These are phyloP conservation scores for Bertia moriformis DNA, from an alignment of 2,329 filamentous ascomycete species.

Conservation along the genomic window DNA sequence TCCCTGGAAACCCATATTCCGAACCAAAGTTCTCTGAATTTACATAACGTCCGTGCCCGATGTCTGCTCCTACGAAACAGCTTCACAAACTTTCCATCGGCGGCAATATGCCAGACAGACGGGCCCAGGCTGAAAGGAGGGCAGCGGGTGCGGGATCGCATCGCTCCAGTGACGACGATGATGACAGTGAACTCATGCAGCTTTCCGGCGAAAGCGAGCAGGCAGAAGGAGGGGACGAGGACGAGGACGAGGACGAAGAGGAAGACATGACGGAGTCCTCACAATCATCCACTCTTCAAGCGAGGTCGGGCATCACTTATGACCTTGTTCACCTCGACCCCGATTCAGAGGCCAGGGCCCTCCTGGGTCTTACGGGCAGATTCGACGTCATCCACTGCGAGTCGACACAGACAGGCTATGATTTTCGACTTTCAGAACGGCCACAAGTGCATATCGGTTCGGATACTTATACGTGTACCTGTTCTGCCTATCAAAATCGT, in stretches of 20 bases:
- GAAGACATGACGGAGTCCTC: not conserved
- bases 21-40: too few species aligned
- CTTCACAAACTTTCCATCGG: constrained; percentile 20
- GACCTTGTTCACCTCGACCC: constrained; percentile 14
- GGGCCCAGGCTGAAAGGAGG: constrained; percentile 9
- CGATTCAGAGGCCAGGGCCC: constrained; percentile 14
- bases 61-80: constrained; percentile 22
- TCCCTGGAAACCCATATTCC: too few species aligned
- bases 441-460: constrained; percentile 15
- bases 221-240: not conserved
- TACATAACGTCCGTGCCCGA: too few species aligned
- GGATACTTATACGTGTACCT: constrained; percentile 16
- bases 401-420: constrained; percentile 13
- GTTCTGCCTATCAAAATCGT: constrained; percentile 13
- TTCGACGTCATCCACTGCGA: constrained; percentile 19
- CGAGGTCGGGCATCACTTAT: constrained; percentile 17
- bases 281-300: constrained; percentile 9
- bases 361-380: constrained; percentile 14
- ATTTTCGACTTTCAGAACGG: constrained; percentile 19
- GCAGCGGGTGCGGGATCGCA: constrained; percentile 2
- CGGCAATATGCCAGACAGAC: constrained; percentile 14
- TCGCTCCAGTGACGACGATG: not conserved
- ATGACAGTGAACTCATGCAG: not conserved
- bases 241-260: not conserved
- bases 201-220: not conserved